Evolutionary conservation across 495 filamentous ascomycete genomes (phyloP).

Genomic region (Darksidea phi): DNA sequence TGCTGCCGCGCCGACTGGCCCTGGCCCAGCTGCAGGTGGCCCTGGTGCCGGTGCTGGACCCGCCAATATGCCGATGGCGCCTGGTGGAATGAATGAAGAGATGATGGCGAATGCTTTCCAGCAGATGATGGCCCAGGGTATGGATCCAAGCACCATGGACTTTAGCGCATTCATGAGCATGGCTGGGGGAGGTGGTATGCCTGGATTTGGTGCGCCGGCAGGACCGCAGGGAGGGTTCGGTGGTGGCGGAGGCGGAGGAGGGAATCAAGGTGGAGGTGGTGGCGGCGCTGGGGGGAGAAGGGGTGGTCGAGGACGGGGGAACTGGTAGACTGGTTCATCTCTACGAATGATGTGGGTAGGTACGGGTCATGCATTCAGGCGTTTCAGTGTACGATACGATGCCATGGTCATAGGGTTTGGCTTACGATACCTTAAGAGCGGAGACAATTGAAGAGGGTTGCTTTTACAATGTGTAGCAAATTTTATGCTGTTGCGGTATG

Average conservation of each 20-base stretch:
- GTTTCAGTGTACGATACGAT: constrained; percentile 17
- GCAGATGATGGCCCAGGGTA: constrained; percentile 60
- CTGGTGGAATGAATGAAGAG: constrained; percentile 55
- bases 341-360: neutral
- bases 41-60: constrained; percentile 35
- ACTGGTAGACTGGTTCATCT: constrained; percentile 10
- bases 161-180: constrained; percentile 40
- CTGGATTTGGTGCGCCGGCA: constrained; percentile 14
- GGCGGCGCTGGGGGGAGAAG: constrained; percentile 36
- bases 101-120: constrained; percentile 31
- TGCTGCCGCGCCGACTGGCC: constrained; percentile 35
- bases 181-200: constrained; percentile 27
- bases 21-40: constrained; percentile 21
- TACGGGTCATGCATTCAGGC: neutral
- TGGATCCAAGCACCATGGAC: constrained; percentile 80
- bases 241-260: constrained; percentile 22
- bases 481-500: neutral
- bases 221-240: constrained; percentile 20
- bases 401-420: neutral
- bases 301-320: constrained; percentile 36
- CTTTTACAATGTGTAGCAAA: too few species aligned
- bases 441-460: too few species aligned
- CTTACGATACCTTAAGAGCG: neutral
- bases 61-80: constrained; percentile 49
- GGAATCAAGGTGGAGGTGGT: constrained; percentile 29